Evolutionary conservation across 2,329 filamentous ascomycete species (phyloP).

Genomic region (Aspergillus terreus): DNA sequence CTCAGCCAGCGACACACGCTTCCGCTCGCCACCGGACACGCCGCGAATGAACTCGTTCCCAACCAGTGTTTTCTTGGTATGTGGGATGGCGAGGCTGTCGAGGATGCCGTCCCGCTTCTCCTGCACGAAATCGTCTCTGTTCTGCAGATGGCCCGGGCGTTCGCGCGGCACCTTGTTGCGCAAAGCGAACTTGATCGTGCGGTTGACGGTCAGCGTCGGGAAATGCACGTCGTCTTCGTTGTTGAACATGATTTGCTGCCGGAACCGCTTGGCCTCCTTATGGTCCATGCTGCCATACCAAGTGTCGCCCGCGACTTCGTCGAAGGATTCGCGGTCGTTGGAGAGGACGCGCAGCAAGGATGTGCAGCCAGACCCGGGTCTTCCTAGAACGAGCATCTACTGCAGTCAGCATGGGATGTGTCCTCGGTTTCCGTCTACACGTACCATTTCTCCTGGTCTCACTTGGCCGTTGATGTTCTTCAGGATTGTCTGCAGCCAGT

Average conservation of each 20-base stretch:
- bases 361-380: conserved; percentile 67
- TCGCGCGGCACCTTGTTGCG: conserved; percentile 42
- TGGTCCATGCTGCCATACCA: conserved; percentile 53
- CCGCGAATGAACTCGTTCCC: conserved; percentile 64
- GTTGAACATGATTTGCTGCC: conserved; percentile 61
- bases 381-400: conserved; percentile 61
- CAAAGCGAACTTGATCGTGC: conserved; percentile 69
- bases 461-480: conserved; percentile 39
- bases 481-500: conserved; percentile 33
- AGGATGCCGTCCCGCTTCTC: conserved; percentile 31
- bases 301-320: conserved; percentile 52
- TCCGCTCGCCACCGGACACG: conserved; percentile 65
- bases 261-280: conserved; percentile 39
- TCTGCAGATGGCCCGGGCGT: conserved; percentile 19
- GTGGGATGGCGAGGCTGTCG: conserved; percentile 32
- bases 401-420: neutral
- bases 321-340: conserved; percentile 60
- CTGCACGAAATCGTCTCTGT: conserved; percentile 28
- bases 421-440: neutral
- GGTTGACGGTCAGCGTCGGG: conserved; percentile 67
- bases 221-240: conserved; percentile 74
- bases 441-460: conserved; percentile 43
- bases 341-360: conserved; percentile 66
- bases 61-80: conserved; percentile 61
- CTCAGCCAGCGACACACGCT: conserved; percentile 65